Conservation (phyloP, 2,329 filamentous ascomycete genomes). For the Diaporthe sp. region DNA sequence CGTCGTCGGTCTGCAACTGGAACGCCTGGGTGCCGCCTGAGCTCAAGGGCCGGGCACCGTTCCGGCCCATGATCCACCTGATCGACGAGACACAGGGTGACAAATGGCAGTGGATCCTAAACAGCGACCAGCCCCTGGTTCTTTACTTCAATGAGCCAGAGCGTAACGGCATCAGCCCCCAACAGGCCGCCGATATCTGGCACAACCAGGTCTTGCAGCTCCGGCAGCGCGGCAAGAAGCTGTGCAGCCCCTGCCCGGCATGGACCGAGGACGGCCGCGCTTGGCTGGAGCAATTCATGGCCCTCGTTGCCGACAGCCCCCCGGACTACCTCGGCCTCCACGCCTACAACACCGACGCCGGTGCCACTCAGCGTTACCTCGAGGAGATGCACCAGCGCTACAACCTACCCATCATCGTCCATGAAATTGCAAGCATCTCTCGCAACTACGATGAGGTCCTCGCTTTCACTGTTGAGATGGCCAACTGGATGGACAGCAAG, state of each 20-base stretch:
- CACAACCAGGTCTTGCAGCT: constrained; percentile 52
- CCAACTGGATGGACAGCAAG: constrained; percentile 58
- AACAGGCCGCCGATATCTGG: constrained; percentile 56
- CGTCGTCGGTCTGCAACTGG: constrained; percentile 55
- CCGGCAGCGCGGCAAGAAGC: constrained; percentile 46
- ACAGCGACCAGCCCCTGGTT: constrained; percentile 50
- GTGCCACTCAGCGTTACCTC: constrained; percentile 52
- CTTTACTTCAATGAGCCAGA: constrained; percentile 63
- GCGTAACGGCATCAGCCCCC: constrained; percentile 51
- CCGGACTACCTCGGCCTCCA: constrained; percentile 59
- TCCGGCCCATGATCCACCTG: constrained; percentile 58
- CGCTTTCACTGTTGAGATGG: constrained; percentile 54
- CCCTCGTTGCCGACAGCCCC: constrained; percentile 46
- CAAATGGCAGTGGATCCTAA: constrained; percentile 53
- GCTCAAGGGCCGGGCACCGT: constrained; percentile 51
- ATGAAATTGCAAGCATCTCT: constrained; percentile 57
- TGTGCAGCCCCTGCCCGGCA: constrained; percentile 55
- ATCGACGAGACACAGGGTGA: constrained; percentile 52
- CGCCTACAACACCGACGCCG: constrained; percentile 56
- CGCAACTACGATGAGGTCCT: constrained; percentile 53
- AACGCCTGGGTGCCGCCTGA: constrained; percentile 57
- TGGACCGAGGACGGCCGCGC: constrained; percentile 53
- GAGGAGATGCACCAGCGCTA: constrained; percentile 53
- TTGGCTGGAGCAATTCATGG: constrained; percentile 59
- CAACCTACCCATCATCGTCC: constrained; percentile 51